Base-by-base conservation (phyloP, 2,329 filamentous ascomycete genomes). In the Acrodontium crateriforme region DNA sequence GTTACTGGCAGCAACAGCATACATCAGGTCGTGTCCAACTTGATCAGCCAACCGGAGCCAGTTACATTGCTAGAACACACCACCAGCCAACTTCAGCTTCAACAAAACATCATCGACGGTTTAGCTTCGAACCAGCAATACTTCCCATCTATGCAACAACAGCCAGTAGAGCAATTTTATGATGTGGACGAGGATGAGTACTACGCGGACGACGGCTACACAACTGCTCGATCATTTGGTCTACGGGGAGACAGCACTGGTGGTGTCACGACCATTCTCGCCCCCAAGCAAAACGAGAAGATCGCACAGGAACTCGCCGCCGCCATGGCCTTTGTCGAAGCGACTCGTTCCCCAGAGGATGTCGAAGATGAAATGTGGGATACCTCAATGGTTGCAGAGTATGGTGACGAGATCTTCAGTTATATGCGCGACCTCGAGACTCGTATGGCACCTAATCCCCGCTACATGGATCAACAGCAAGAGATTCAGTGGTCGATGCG, bases 401-500 rank as follows among this genome's bases (percentile, higher is more conserved):
- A 98, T 48, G 78, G 79, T 25, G 83, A 93, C 10, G 89, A 98
- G 46, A 95, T 98, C 43, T 94, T 95, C 46, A 66, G 71, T 15
- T 93, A 95, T 59, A 83, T 95, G 80, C 73, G 71, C 28, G 67
- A 80, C 32, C 74, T 93, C 28, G 89, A 98, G 75, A 80, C 70
- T 66, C 52, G 74, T 42, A 79, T 94, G 72, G 65, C 85, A 21
- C 89, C 89, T 1, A 85, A 89, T 47, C 67, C 83, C 3, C 73
- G 89, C 52, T 98, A 98, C 64, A 98, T 98, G 87, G 83, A 93
- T 37, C 75, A 79, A 41, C 89, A 98, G 54, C 76, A 78, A n/a
- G 87, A 95, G 55, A 91, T 98, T 32, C 82, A 93, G 52, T 98
- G 89, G 89, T 93, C 85, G 3, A 98, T 95, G 89, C 82, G 89